Conservation (phyloP, 2,329 filamentous ascomycete genomes). For the Fusarium robinianum region DNA sequence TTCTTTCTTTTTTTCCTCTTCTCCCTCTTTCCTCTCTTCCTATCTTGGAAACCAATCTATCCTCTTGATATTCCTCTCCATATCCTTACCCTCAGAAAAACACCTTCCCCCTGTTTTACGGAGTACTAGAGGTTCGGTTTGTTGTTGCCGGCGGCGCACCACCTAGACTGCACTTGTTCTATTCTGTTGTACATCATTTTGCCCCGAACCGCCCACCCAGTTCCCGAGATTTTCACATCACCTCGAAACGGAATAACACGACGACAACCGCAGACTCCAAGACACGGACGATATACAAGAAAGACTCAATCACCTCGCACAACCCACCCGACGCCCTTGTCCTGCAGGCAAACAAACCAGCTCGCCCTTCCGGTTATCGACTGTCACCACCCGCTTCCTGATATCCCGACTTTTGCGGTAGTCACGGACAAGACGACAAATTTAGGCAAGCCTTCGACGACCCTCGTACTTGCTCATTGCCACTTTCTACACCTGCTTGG, state of each 20-base stretch:
- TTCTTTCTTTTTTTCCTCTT: slow-evolving; percentile 21
- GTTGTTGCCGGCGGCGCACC: no score
- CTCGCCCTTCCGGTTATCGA: slow-evolving; percentile 10
- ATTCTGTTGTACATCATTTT: slow-evolving; percentile 1
- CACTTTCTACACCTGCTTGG: slow-evolving; percentile 13
- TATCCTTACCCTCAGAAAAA: no score
- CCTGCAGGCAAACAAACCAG: slow-evolving; percentile 24
- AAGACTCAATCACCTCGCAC: slow-evolving; percentile 17
- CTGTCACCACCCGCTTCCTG: slow-evolving; percentile 12
- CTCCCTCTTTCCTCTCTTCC: slow-evolving; percentile 14
- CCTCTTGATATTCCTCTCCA: slow-evolving; percentile 11
- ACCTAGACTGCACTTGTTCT: slow-evolving; percentile 1
- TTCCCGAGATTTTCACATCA: slow-evolving; percentile 12
- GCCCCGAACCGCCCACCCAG: slow-evolving; percentile 13
- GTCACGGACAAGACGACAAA: slow-evolving; percentile 6
- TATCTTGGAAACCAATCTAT: slow-evolving; percentile 14
- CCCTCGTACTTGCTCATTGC: slow-evolving; percentile 4
- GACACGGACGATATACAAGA: slow-evolving; percentile 15
- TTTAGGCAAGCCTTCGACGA: slow-evolving; percentile 1
- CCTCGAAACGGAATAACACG: slow-evolving; percentile 9
- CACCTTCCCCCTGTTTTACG: slow-evolving; percentile 10
- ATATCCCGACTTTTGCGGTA: slow-evolving; percentile 7
- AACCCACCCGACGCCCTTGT: slow-evolving; percentile 6
- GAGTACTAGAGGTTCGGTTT: no score
- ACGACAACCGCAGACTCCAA: slow-evolving; percentile 23